These are phyloP conservation scores for Rhodotorula sp. DNA, from an alignment of 1,284 basidiomycete species.

Conservation along the genomic window DNA sequence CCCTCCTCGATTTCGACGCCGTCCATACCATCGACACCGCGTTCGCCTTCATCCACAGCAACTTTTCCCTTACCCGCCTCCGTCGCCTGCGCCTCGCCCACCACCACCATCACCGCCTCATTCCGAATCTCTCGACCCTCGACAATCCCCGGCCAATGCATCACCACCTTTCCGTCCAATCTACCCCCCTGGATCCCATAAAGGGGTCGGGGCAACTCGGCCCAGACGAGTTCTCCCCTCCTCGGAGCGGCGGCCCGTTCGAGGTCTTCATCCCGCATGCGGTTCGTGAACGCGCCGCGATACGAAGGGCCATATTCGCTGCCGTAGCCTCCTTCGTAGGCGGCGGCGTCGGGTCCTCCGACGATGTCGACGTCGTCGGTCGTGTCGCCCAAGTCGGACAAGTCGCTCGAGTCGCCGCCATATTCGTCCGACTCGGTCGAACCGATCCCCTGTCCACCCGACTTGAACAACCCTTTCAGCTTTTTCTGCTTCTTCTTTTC, in stretches of 20 bases:
- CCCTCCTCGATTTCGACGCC: background rate
- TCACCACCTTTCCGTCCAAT: slow-evolving; percentile 53
- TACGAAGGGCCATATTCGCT: slow-evolving; percentile 21
- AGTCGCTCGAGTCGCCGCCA: no score
- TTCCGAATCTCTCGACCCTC: slow-evolving; percentile 30
- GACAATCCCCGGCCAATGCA: slow-evolving; percentile 69
- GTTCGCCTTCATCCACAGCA: background rate
- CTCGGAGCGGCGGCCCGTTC: slow-evolving; percentile 60
- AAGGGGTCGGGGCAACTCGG: slow-evolving; percentile 59
- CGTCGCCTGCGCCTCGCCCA: background rate
- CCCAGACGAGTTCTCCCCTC: slow-evolving; percentile 71
- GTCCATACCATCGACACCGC: background rate
- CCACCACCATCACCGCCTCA: background rate
- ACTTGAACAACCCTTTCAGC: background rate
- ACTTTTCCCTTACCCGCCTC: background rate
- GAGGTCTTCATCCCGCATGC: slow-evolving; percentile 41
- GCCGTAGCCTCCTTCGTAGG: background rate
- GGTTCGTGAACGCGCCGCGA: slow-evolving; percentile 35
- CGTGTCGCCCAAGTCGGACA: no score
- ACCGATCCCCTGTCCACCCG: no score
- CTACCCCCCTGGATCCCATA: slow-evolving; percentile 32
- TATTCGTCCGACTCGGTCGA: no score
- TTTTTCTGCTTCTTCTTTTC: background rate
- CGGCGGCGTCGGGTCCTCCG: background rate
- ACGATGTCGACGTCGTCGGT: background rate